Evolutionary conservation across 805 yeast genomes (phyloP).

Genomic region (Saturnispora gosingensis): DNA sequence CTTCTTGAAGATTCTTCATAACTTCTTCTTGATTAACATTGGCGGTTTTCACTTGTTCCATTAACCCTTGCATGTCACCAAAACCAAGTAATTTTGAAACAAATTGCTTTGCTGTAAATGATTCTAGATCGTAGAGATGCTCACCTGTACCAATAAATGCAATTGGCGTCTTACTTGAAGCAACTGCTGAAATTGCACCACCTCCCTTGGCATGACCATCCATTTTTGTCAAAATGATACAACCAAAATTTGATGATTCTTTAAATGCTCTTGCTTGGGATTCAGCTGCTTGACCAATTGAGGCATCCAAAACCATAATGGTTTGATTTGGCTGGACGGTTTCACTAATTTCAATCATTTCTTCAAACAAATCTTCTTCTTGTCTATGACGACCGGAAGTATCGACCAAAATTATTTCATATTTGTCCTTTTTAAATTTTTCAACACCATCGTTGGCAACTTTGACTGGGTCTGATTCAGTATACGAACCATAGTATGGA

Average conservation of each 20-base stretch:
- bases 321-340: constrained; percentile 93
- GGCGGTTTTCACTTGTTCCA: constrained; percentile 87
- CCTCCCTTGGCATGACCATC: constrained; percentile 99
- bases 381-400: constrained; percentile 98
- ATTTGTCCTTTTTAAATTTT: constrained; percentile 81
- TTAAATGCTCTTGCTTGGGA: constrained; percentile 90
- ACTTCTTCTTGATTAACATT: constrained; percentile 85
- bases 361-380: constrained; percentile 82
- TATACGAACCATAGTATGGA: constrained; percentile 90
- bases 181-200: constrained; percentile 98
- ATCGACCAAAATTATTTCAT: constrained; percentile 90
- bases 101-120: constrained; percentile 82
- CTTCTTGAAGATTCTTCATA: constrained; percentile 87
- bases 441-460: constrained; percentile 89
- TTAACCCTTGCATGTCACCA: constrained; percentile 87
- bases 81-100: constrained; percentile 89
- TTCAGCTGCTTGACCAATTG: constrained; percentile 98
- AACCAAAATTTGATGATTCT: constrained; percentile 87
- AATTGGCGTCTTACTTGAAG: constrained; percentile 91
- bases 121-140: constrained; percentile 86
- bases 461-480: constrained; percentile 90
- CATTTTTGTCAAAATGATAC: constrained; percentile 90
- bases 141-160: constrained; percentile 98
- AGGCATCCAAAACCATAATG: constrained; percentile 93
- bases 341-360: constrained; percentile 87